phyloP scores from a whole-genome alignment of 257 asterid genomes.

The Ehretia macrophylla region DNA sequence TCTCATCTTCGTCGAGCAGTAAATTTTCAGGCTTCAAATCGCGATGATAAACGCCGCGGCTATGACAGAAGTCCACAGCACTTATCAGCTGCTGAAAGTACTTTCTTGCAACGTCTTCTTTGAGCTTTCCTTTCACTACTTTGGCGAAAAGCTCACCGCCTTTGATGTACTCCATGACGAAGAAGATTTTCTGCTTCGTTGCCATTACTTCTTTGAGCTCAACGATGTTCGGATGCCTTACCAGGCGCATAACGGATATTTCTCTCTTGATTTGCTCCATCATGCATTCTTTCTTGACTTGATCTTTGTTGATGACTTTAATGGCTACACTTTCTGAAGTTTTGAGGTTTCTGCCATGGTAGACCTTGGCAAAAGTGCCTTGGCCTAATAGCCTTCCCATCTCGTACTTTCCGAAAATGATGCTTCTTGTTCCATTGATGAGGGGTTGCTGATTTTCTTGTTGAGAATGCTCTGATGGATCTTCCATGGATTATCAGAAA shows the following conservation, averaged over 20 bases:
- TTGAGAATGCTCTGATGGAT: not conserved
- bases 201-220: conserved; percentile 15
- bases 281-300: conserved; percentile 7
- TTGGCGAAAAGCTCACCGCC: conserved; percentile 16
- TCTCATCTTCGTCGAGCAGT: conserved; percentile 8
- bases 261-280: conserved; percentile 10
- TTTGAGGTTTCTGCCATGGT: not conserved
- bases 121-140: conserved; percentile 10
- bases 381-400: conserved; percentile 13
- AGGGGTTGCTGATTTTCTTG: not conserved
- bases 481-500: conserved; percentile 3
- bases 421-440: not conserved
- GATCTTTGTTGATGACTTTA: conserved; percentile 9
- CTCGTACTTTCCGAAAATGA: conserved; percentile 8
- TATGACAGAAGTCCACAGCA: conserved; percentile 13
- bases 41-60: conserved; percentile 13
- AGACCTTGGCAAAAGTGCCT: conserved; percentile 17
- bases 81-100: conserved; percentile 13
- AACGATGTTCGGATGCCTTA: conserved; percentile 5
- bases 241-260: conserved; percentile 12
- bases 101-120: conserved; percentile 9
- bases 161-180: conserved; percentile 7
- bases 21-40: conserved; percentile 13
- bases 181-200: conserved; percentile 8
- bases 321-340: conserved; percentile 5